Percentiles rank a stretch among this genome's conserved stretches.
phyloP scores from a whole-genome alignment of 345 rosid species.

The Murraya paniculata region DNA sequence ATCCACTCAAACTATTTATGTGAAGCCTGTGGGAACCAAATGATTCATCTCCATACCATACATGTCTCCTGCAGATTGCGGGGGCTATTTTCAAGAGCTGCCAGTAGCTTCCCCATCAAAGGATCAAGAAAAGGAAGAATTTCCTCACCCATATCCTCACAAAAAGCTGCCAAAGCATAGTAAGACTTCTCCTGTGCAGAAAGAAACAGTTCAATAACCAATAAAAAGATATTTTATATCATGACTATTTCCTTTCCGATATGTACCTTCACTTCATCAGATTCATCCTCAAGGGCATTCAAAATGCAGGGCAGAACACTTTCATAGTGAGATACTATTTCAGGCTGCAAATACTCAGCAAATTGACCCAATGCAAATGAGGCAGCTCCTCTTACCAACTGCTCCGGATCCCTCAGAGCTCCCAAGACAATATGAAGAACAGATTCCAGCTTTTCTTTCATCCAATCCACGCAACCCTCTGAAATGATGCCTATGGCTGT shows the following conservation, averaged over 20 bases:
- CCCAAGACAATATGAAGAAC: constrained; percentile 79
- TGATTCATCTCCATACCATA: constrained; percentile 60
- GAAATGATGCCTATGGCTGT: constrained; percentile 93
- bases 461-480: constrained; percentile 84
- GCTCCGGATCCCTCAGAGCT: constrained; percentile 89
- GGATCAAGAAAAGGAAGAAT: constrained; percentile 89
- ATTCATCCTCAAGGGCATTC: constrained; percentile 85
- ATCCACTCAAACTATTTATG: not conserved
- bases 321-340: constrained; percentile 75
- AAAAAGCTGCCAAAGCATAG: constrained; percentile 97
- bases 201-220: constrained; percentile 2
- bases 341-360: constrained; percentile 98
- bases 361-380: constrained; percentile 98
- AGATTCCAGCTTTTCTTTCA: constrained; percentile 84
- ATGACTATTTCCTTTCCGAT: constrained; percentile 1
- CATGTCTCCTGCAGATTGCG: constrained; percentile 98
- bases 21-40: not conserved
- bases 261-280: constrained; percentile 96
- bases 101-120: constrained; percentile 85
- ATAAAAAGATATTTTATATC: not conserved
- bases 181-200: constrained; percentile 84
- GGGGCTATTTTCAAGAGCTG: constrained; percentile 74
- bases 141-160: constrained; percentile 98
- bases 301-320: constrained; percentile 91
- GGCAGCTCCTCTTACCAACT: constrained; percentile 98